Conservation (phyloP, 1,284 basidiomycete genomes). For the Ganoderma leucocontextum region DNA sequence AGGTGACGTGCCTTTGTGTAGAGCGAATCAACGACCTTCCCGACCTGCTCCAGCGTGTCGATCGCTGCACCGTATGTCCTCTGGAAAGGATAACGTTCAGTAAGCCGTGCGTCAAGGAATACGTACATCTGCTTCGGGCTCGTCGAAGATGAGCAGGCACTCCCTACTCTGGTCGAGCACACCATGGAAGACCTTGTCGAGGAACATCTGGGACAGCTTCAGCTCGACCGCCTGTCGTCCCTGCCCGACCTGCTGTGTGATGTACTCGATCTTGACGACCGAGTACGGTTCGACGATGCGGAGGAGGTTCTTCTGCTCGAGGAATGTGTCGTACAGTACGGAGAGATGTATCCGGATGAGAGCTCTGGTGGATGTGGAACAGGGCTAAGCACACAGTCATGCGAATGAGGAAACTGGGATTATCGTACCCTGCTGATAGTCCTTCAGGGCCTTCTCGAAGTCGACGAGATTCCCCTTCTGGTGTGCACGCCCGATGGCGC, state of each 20-base stretch:
- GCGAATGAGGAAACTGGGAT: constrained; percentile 15
- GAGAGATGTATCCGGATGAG: constrained; percentile 95
- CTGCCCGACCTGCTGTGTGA: constrained; percentile 91
- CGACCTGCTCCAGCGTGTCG: constrained; percentile 89
- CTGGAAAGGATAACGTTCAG: constrained; percentile 47
- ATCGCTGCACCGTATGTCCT: constrained; percentile 89
- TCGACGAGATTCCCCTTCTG: constrained; percentile 89
- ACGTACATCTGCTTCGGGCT: constrained; percentile 83
- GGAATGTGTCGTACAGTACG: constrained; percentile 92
- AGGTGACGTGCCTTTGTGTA: too few relatives aligned
- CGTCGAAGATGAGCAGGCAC: constrained; percentile 90
- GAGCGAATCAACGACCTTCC: constrained; percentile 90
- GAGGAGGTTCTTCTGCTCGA: constrained; percentile 86
- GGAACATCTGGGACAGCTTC: constrained; percentile 98
- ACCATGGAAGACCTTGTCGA: constrained; percentile 94
- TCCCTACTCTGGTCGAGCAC: constrained; percentile 97
- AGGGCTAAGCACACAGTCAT: not conserved
- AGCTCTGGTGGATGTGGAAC: constrained; percentile 65
- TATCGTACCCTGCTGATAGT: constrained; percentile 83
- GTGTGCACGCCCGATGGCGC: constrained; percentile 93
- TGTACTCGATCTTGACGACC: constrained; percentile 89
- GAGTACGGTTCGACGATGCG: constrained; percentile 88
- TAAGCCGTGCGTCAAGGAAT: not conserved
- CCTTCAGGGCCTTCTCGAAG: constrained; percentile 88
- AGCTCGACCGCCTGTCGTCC: constrained; percentile 92